Base-by-base conservation (phyloP, 1,284 basidiomycete species). In the Ustilago hordei region DNA sequence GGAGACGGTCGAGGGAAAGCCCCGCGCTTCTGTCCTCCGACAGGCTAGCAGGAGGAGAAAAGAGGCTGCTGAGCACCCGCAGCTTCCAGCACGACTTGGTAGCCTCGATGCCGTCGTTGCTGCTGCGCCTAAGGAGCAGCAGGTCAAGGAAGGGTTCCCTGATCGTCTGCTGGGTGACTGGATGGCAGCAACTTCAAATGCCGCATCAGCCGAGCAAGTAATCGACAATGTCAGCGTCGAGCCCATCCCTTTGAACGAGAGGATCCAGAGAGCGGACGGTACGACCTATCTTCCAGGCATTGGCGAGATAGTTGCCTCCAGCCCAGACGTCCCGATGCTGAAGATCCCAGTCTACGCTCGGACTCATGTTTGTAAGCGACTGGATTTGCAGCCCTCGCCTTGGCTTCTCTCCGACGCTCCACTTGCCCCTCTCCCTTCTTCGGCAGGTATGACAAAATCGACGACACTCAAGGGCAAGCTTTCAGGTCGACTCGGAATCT, bases 131-230 rank as follows among this genome's bases (percentile, higher is more conserved):
- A 53, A 56, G 35, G 64, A 64, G 43, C 31, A 17, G 45, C 66
- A 66, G 56, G 12, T 66, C 28, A 57, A 47, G 34, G 67, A 69
- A 50, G 72, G 69, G n/a, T 74, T 74, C 15, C 72, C 72, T 5
- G 48, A 69, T 3, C 64, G 64, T n/a, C 60, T 77, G 13, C 60
- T 73, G 6, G 70, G 75, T 7, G 70, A 77, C 39, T 77, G 70
- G 70, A 64, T 73, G 70, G 39, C 35, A 13, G 28, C 39, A 3
- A 7, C 57, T 11, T 23, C 53, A 2, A 39, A 19, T n/a, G 58
- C 31, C 5, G 34, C 17, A 9, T 8, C 39, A 11, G 45, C 15
- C 3, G 31, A 55, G 35, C 59, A 58, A 12, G 23, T 41, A 8
- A 4, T 8, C 13, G 12, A 32, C 13, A 28, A 50, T 11, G 31